Conservation (phyloP, 2,329 filamentous ascomycete species). For the Monosporascus sp. region DNA sequence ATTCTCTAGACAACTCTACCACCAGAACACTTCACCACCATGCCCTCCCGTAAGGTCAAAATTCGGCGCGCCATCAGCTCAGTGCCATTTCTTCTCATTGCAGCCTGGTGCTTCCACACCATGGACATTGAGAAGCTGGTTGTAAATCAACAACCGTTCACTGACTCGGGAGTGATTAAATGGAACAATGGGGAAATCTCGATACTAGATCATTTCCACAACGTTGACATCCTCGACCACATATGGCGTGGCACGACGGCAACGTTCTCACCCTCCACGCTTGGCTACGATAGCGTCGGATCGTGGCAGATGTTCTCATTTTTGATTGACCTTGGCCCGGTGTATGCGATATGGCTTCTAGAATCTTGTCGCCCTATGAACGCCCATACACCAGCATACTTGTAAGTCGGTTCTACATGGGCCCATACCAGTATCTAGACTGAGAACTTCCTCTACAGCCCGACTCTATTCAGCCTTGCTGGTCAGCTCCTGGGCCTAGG, state of each 20-base stretch:
- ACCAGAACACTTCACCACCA: neutral
- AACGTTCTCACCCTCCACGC: conserved; percentile 12
- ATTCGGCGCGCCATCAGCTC: conserved; percentile 4
- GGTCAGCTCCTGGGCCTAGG: conserved; percentile 10
- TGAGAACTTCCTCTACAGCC: conserved; percentile 2
- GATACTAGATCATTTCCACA: conserved; percentile 13
- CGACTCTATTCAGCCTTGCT: conserved; percentile 8
- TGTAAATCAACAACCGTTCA: conserved; percentile 6
- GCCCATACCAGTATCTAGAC: neutral
- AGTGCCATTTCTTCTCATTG: conserved; percentile 10
- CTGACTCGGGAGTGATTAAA: conserved; percentile 12
- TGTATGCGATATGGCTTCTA: conserved; percentile 18
- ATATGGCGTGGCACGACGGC: conserved; percentile 12
- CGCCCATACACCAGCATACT: conserved; percentile 11
- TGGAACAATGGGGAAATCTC: conserved; percentile 12
- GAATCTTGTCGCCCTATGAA: conserved; percentile 13
- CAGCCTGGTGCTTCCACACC: conserved; percentile 6
- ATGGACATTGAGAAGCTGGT: conserved; percentile 13
- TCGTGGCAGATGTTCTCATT: conserved; percentile 21
- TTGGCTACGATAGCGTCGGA: conserved; percentile 13
- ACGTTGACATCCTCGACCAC: conserved; percentile 9
- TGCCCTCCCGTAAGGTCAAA: neutral
- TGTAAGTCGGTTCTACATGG: conserved; percentile 10
- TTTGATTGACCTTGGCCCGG: conserved; percentile 16
- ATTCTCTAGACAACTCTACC: too few relatives aligned